These are phyloP conservation scores for Acanthamoeba royreba DNA, from an alignment of 208 protist species.

Conservation along the genomic window DNA sequence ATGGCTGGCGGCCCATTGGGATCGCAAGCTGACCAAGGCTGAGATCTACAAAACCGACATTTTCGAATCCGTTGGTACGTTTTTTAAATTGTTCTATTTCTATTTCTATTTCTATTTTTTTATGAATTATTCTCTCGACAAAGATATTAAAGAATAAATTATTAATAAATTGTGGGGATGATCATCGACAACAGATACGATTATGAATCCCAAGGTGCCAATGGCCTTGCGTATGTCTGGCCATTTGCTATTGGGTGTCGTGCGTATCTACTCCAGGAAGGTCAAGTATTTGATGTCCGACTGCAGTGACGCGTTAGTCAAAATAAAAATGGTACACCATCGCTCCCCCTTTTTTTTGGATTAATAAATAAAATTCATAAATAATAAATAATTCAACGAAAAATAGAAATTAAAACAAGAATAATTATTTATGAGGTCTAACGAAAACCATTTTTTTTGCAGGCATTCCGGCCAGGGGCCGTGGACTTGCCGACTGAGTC, in stretches of 20 bases:
- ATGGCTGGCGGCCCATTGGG: constrained; percentile 96
- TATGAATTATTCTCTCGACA: neutral
- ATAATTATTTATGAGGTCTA: no score
- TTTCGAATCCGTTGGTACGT: constrained; percentile 80
- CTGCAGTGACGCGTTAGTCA: constrained; percentile 77
- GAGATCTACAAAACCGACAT: constrained; percentile 91
- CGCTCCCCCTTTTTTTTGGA: no score
- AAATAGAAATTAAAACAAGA: no score
- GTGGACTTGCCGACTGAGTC: constrained; percentile 49
- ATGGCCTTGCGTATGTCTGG: constrained; percentile 94
- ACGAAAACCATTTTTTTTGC: no score
- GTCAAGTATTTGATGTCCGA: constrained; percentile 82
- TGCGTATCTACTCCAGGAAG: constrained; percentile 94
- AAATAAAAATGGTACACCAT: constrained; percentile 71
- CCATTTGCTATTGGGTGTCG: constrained; percentile 94
- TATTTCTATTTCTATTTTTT: neutral
- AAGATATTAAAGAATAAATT: no score
- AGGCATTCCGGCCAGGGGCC: constrained; percentile 62
- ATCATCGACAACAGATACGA: no score
- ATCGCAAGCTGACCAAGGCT: constrained; percentile 90
- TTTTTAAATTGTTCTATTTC: no score
- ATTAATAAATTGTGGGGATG: no score
- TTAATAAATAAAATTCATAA: no score
- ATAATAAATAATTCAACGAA: no score
- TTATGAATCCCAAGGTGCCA: constrained; percentile 91